Evolutionary conservation across 2,329 filamentous ascomycete species (phyloP).

Genomic region (Aureobasidium sp.): DNA sequence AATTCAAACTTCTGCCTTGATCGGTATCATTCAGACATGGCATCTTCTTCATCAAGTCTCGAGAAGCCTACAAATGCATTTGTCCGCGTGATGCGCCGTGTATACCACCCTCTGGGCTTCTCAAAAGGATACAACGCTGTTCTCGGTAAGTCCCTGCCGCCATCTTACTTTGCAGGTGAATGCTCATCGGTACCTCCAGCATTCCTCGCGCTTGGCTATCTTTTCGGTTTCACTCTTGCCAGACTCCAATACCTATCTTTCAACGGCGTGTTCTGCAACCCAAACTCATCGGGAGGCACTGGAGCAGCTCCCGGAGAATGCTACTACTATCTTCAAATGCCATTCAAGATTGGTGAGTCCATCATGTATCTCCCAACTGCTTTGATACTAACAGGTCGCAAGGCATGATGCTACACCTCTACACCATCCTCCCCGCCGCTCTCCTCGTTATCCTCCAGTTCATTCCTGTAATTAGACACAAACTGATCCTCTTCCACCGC

Average conservation of each 20-base stretch:
- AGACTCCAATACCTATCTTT: slow-evolving; percentile 43
- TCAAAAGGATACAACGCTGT: slow-evolving; percentile 48
- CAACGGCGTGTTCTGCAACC: slow-evolving; percentile 16
- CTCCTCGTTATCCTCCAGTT: slow-evolving; percentile 36
- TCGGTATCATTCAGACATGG: background rate
- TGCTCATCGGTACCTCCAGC: slow-evolving; percentile 12
- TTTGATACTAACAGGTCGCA: too few relatives aligned
- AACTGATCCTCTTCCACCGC: slow-evolving; percentile 46
- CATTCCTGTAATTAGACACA: slow-evolving; percentile 36
- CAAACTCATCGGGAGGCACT: slow-evolving; percentile 8
- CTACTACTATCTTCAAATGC: slow-evolving; percentile 27
- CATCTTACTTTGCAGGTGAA: background rate
- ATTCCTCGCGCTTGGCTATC: slow-evolving; percentile 36
- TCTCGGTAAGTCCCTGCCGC: slow-evolving; percentile 30
- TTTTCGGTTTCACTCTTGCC: slow-evolving; percentile 41
- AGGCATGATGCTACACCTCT: slow-evolving; percentile 37
- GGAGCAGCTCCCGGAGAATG: slow-evolving; percentile 34
- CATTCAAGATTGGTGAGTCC: background rate
- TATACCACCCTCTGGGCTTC: slow-evolving; percentile 46
- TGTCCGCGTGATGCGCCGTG: background rate
- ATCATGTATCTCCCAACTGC: too few relatives aligned
- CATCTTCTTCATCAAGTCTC: too few relatives aligned
- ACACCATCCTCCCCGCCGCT: slow-evolving; percentile 29
- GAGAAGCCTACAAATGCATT: background rate
- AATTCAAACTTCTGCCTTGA: too few relatives aligned